phyloP scores from a whole-genome alignment of 1,284 basidiomycete genomes.

The Macrocystidia cucumis region DNA sequence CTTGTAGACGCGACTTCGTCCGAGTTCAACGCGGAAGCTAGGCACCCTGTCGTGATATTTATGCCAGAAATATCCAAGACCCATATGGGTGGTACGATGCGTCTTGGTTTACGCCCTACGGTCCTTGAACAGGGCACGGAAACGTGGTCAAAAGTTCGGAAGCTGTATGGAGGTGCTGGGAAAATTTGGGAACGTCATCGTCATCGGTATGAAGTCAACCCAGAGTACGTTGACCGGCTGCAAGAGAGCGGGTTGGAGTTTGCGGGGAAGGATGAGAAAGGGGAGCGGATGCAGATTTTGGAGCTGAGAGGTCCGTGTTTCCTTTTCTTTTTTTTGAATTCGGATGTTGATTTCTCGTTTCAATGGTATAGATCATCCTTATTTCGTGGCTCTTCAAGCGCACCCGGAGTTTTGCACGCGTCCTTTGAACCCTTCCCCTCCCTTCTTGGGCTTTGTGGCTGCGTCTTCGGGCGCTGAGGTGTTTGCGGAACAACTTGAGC shows the following conservation, averaged over 20 bases:
- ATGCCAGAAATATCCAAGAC: slow-evolving; percentile 99
- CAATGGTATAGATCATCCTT: slow-evolving; percentile 73
- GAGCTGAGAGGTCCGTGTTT: slow-evolving; percentile 69
- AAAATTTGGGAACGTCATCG: slow-evolving; percentile 97
- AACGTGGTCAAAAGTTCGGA: slow-evolving; percentile 62
- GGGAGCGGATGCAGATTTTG: slow-evolving; percentile 96
- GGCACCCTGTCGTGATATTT: slow-evolving; percentile 84
- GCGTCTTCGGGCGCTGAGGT: slow-evolving; percentile 64
- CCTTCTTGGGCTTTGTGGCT: slow-evolving; percentile 94
- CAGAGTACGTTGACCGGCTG: slow-evolving; percentile 73
- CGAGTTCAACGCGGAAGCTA: slow-evolving; percentile 63
- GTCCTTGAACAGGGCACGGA: slow-evolving; percentile 69
- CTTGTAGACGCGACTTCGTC: slow-evolving; percentile 76
- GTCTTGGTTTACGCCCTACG: slow-evolving; percentile 90
- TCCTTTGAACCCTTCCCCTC: slow-evolving; percentile 96
- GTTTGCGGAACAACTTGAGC: slow-evolving; percentile 70
- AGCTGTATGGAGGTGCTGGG: slow-evolving; percentile 79
- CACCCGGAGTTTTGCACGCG: slow-evolving; percentile 99
- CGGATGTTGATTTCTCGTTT: slow-evolving; percentile 1
- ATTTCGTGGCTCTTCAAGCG: slow-evolving; percentile 92
- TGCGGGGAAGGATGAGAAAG: slow-evolving; percentile 90
- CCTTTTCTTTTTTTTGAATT: slow-evolving; percentile 1
- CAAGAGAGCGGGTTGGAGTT: slow-evolving; percentile 76
- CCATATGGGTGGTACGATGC: slow-evolving; percentile 98
- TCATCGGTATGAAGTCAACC: slow-evolving; percentile 97